phyloP scores from a whole-genome alignment of 2,329 filamentous ascomycete genomes.

The Neopestalotiopsis sp. region DNA sequence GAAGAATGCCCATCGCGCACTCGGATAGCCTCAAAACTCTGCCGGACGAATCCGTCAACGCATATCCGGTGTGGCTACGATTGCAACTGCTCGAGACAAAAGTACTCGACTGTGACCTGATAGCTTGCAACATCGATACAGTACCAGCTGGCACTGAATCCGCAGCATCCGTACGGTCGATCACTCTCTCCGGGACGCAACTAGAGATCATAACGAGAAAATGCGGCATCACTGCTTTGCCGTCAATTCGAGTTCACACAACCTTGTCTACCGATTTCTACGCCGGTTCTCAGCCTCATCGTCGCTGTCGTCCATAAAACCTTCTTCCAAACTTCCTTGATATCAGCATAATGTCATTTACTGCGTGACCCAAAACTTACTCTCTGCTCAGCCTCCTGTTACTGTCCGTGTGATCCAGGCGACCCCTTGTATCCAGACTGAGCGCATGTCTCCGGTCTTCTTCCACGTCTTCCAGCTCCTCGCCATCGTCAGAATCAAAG shows the following conservation, averaged over 20 bases:
- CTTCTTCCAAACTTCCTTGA: conserved; percentile 64
- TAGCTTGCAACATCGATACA: not conserved
- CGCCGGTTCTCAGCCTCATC: conserved; percentile 49
- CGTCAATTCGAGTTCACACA: not conserved
- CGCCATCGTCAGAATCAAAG: conserved; percentile 69
- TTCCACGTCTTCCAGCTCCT: conserved; percentile 69
- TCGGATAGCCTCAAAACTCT: too few relatives aligned
- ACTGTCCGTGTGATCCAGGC: conserved; percentile 48
- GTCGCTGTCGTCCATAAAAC: conserved; percentile 76
- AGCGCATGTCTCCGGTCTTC: conserved; percentile 50
- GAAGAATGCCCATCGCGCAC: too few relatives aligned
- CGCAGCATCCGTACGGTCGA: not conserved
- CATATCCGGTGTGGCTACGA: not conserved
- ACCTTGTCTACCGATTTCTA: conserved; percentile 22
- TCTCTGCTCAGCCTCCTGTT: conserved; percentile 76
- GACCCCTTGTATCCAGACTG: conserved; percentile 37
- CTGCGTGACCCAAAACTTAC: conserved; percentile 43
- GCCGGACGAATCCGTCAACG: not conserved
- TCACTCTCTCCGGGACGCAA: not conserved
- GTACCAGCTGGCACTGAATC: not conserved
- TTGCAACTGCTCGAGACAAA: not conserved
- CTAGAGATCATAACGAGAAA: not conserved
- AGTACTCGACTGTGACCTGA: not conserved
- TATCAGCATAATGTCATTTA: conserved; percentile 18
- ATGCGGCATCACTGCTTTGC: not conserved